These are phyloP conservation scores for Botryosphaeria agaves DNA, from an alignment of 2,329 filamentous ascomycete genomes.

Conservation along the genomic window DNA sequence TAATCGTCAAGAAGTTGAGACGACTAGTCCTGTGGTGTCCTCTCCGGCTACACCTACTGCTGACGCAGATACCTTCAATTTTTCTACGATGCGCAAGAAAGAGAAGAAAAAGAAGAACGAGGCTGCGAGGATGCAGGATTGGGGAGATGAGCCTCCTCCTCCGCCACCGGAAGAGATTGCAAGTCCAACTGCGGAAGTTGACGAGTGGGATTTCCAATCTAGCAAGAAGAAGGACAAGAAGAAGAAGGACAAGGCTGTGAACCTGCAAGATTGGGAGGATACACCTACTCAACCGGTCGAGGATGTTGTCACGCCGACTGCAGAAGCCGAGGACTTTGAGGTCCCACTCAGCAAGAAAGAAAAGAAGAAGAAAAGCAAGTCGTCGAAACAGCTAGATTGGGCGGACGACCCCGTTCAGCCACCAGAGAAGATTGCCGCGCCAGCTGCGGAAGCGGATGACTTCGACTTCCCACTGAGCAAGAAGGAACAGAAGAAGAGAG, in stretches of 20 bases:
- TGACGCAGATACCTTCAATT: too few species aligned
- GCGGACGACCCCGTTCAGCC: too few species aligned
- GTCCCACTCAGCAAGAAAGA: conserved; percentile 9
- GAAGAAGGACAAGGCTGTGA: conserved; percentile 27
- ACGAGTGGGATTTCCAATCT: not conserved
- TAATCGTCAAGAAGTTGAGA: too few species aligned
- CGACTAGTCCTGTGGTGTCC: too few species aligned
- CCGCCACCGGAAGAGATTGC: too few species aligned
- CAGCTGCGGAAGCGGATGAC: too few species aligned
- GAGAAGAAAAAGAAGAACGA: conserved; percentile 7
- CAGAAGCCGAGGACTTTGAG: conserved; percentile 1
- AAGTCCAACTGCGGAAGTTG: too few species aligned
- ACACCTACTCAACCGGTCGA: not conserved
- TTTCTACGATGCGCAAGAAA: conserved; percentile 7
- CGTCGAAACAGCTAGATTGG: too few species aligned
- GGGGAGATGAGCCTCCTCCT: too few species aligned
- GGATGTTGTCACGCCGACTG: not conserved
- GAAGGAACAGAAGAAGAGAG: conserved; percentile 7
- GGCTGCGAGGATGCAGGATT: not conserved
- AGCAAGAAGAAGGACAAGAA: conserved; percentile 32
- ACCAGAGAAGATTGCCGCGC: too few species aligned
- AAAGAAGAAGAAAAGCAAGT: conserved; percentile 11
- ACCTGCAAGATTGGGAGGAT: conserved; percentile 8
- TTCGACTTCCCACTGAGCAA: conserved; percentile 5
- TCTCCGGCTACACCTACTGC: too few species aligned